Percentiles rank a stretch among this genome's conserved stretches.
phyloP scores from a whole-genome alignment of 805 yeast genomes.

The Grigorovia transvaalensis region DNA sequence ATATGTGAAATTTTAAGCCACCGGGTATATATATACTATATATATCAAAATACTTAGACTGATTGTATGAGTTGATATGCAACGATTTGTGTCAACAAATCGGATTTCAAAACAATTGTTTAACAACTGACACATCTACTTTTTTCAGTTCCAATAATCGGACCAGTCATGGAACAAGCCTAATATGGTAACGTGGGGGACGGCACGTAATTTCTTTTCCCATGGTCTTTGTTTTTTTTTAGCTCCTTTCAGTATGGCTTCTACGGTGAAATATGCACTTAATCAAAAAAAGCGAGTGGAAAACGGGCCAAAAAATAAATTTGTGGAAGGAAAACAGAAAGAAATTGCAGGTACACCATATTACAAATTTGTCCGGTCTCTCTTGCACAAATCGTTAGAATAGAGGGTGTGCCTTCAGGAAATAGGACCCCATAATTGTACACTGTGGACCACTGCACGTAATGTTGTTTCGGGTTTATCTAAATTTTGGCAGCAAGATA shows the following conservation, averaged over 20 bases:
- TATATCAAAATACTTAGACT: neutral
- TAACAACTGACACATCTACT: neutral
- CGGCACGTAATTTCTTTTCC: neutral
- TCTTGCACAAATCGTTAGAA: too few species aligned
- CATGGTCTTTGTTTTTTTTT: neutral
- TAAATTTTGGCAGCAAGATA: too few species aligned
- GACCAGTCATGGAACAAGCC: neutral
- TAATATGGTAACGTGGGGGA: neutral
- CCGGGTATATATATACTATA: neutral
- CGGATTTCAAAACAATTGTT: neutral
- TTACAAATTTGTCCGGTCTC: too few species aligned
- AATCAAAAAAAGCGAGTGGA: neutral
- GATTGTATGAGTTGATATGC: neutral
- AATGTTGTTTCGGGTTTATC: too few species aligned
- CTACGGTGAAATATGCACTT: neutral
- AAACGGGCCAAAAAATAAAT: neutral
- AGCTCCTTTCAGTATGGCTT: neutral
- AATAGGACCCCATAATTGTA: too few species aligned
- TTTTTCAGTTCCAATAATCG: neutral
- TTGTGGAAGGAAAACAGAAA: too few species aligned
- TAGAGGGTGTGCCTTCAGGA: too few species aligned
- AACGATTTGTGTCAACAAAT: neutral
- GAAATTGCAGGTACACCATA: too few species aligned
- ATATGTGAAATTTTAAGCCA: too few species aligned
- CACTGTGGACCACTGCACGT: too few species aligned